Evolutionary conservation across 208 protist genomes (phyloP), one percentile per base, ranked within the genome.

Genomic region (Strigomonas galati): DNA sequence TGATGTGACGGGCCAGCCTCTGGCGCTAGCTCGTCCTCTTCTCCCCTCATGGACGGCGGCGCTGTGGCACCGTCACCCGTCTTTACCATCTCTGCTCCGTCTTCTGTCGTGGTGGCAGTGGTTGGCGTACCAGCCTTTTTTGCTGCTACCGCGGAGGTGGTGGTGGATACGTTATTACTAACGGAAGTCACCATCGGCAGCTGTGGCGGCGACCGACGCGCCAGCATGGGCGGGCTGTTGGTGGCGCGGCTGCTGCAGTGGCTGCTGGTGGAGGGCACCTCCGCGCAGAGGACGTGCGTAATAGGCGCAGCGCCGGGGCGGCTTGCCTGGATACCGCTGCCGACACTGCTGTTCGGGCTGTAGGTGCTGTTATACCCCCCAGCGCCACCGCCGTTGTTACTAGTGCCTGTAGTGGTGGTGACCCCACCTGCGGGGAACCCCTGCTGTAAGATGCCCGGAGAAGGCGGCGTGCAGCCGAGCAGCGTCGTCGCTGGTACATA

Each of bases 221-320:
- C n/a, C 30, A 10, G 5, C 35, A 24, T 2, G 28, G 12, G 10
- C 23, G 23, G 7, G 26, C 0, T 21, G 24, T 28, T 46, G 24
- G 15, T 46, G 31, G 17, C 37, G 46, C 35, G 37, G 56, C 48
- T 60, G 58, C 10, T 49, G 65, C 54, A 63, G 52, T 48, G 9
- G 32, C 23, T 27, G 63, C 4, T 19, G 35, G 10, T 26, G 35
- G 5, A 35, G 28, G 30, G 2, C 12, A 19, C 54, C 23, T 15
- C 44, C 44, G 44, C 17, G 17, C 17, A 4, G 10, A 2, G 44
- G 9, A 21, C 17, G 44, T 51, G 17, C 44, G 44, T 3, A 17
- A 51, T 51, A 17, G 5, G 10, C 10, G 17, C 44, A n/a, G 17
- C 44, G 44, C 44, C 17, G 9, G 17, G 17, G 9, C 44, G 17